Conservation (phyloP, 2,329 filamentous ascomycete species). For the Didymella pinodella region DNA sequence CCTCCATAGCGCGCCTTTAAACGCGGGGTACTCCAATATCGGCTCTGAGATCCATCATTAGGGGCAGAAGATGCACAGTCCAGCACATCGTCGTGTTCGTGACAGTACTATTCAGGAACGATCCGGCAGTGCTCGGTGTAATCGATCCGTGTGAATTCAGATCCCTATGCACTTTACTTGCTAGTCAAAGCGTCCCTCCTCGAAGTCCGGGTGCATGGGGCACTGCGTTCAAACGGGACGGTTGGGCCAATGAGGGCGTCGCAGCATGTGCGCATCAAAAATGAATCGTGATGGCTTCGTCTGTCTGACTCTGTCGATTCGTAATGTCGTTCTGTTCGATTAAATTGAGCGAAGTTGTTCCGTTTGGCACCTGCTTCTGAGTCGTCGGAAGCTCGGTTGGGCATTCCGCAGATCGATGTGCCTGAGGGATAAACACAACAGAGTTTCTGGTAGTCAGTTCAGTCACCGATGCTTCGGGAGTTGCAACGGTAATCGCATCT, state of each 20-base stretch:
- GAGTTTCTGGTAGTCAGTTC: conserved; percentile 2
- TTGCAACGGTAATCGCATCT: not conserved
- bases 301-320: conserved; percentile 1
- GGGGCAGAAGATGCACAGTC: not conserved
- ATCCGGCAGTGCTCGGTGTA: not conserved
- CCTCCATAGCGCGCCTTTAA: conserved; percentile 7
- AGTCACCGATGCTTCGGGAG: conserved; percentile 5
- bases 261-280: conserved; percentile 4
- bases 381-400: conserved; percentile 9
- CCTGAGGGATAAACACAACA: conserved; percentile 6
- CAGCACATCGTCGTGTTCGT: not conserved
- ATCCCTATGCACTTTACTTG: not conserved
- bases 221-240: not conserved
- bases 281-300: not conserved
- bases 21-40: conserved; percentile 18
- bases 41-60: conserved; percentile 7
- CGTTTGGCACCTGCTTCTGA: conserved; percentile 8
- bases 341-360: conserved; percentile 17
- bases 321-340: conserved; percentile 14
- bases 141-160: not conserved
- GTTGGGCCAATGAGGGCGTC: conserved; percentile 2
- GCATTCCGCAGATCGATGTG: conserved; percentile 8
- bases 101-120: not conserved
- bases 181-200: not conserved
- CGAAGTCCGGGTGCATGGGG: not conserved